Base-by-base conservation (phyloP, 139 green algal genomes). In the Pycnococcus provasolii region DNA sequence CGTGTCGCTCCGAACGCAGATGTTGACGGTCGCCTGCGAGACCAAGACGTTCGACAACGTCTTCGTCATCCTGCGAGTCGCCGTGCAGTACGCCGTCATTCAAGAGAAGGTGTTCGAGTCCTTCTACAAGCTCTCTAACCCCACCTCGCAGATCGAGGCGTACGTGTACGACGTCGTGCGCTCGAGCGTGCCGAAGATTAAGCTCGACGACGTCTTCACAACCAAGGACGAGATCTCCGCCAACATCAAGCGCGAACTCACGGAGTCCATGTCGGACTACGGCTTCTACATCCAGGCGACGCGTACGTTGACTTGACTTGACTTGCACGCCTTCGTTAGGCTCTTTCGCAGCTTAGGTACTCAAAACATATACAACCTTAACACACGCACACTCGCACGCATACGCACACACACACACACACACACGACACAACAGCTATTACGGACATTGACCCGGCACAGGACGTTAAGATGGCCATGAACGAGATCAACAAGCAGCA, bases 221-320 rank as follows among this genome's bases (percentile, higher is more conserved):
- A 69, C 78, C 57, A 96, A 96, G 79, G 88, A 95, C 71, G 84
- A 93, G 57, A 96, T 96, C 73, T 89, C 90, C 0, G 44, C 67
- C 9, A 64, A 69, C 2, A 83, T 94, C 48, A 88, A 89, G 77
- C 68, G 84, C 13, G 73, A 85, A 67, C 79, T 89, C 48, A 76
- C 71, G 48, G 84, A 89, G 77, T 70, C 59, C 53, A 94, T 95
- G 88, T 43, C 54, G 4, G 66, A 58, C 0, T 97, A 91, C 73
- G 91, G 91, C 40, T 95, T 89, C 77, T 40, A 76, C 26, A 26
- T 26, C 26, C 26, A 26, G 26, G 26, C 26, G 26, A 26, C 26
- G 26, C 26, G 26, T 26, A 26, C 26, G 26, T 26, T 26, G 26
- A 26, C 26, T 26, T 26, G 26, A 26, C 26, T 26, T 26, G 26